phyloP scores from a whole-genome alignment of 208 protist genomes.

The Trypanosoma melophagium region DNA sequence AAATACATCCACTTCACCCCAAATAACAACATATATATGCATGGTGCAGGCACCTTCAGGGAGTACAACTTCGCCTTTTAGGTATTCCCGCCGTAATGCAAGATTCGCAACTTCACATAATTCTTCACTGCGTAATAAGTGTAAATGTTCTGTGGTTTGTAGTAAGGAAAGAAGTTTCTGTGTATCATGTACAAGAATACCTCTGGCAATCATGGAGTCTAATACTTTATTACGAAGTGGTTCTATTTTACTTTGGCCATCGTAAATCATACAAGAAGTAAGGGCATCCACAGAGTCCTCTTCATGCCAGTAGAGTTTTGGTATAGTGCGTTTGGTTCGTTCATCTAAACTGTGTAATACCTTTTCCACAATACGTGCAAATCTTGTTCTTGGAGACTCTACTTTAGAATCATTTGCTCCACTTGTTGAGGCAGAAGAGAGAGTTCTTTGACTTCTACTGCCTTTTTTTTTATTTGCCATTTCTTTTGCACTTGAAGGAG shows the following conservation, averaged over 20 bases:
- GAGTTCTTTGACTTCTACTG: not conserved
- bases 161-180: constrained; percentile 61
- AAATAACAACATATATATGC: constrained; percentile 71
- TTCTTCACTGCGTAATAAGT: constrained; percentile 46
- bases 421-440: not conserved
- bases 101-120: constrained; percentile 33
- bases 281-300: constrained; percentile 39
- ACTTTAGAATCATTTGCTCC: not conserved
- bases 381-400: not conserved
- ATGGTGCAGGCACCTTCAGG: constrained; percentile 23
- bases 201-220: constrained; percentile 49
- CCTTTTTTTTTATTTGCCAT: not conserved
- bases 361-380: constrained; percentile 10
- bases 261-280: constrained; percentile 43
- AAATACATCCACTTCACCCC: constrained; percentile 78
- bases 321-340: not conserved
- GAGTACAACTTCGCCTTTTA: constrained; percentile 54
- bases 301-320: constrained; percentile 46
- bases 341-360: not conserved
- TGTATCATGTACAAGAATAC: constrained; percentile 41
- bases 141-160: constrained; percentile 54
- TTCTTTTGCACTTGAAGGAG: not conserved
- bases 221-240: constrained; percentile 49
- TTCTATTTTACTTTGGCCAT: constrained; percentile 25
- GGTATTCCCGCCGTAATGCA: constrained; percentile 75